A percentile compares a stretch with the other conserved stretches of the same genome.
These are phyloP conservation scores for Fusarium sp. DNA, from an alignment of 2,329 filamentous ascomycete species.

Conservation along the genomic window DNA sequence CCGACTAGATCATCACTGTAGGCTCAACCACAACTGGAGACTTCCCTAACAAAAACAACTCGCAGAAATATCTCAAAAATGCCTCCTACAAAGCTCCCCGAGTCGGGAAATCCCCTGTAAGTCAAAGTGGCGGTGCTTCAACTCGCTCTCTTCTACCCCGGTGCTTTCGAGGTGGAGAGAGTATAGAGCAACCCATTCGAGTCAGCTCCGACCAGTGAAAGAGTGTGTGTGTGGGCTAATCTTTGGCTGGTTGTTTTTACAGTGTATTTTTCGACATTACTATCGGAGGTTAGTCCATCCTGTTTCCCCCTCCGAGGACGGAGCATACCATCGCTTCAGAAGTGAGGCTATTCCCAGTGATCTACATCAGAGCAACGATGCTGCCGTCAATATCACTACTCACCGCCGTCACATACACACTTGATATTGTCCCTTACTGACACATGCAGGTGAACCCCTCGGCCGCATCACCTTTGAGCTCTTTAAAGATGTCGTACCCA, in stretches of 20 bases:
- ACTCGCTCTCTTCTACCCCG: conserved; percentile 11
- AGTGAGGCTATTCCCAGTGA: conserved; percentile 38
- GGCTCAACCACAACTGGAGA: conserved; percentile 10
- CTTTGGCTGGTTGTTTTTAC: conserved; percentile 26
- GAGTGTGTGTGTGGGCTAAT: conserved; percentile 41
- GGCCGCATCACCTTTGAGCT: conserved; percentile 92
- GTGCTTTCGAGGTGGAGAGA: conserved; percentile 36
- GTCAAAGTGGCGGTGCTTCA: conserved; percentile 42
- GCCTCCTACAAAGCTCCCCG: conserved; percentile 60
- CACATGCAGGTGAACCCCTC: conserved; percentile 77
- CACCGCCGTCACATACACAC: background rate
- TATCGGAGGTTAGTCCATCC: conserved; percentile 70
- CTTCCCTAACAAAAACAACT: conserved; percentile 13
- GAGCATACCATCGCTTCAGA: conserved; percentile 5
- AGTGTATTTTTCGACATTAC: conserved; percentile 83
- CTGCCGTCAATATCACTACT: background rate
- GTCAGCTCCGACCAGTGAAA: conserved; percentile 28
- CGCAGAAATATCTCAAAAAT: conserved; percentile 44
- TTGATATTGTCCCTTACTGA: background rate
- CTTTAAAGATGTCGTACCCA: conserved; percentile 84
- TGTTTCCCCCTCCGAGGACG: conserved; percentile 19
- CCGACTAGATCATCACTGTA: conserved; percentile 12
- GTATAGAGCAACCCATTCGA: conserved; percentile 24
- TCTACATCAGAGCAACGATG: background rate
- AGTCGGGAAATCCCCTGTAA: conserved; percentile 62